phyloP scores from a whole-genome alignment of 208 protist genomes.

The Leishmania arabica region DNA sequence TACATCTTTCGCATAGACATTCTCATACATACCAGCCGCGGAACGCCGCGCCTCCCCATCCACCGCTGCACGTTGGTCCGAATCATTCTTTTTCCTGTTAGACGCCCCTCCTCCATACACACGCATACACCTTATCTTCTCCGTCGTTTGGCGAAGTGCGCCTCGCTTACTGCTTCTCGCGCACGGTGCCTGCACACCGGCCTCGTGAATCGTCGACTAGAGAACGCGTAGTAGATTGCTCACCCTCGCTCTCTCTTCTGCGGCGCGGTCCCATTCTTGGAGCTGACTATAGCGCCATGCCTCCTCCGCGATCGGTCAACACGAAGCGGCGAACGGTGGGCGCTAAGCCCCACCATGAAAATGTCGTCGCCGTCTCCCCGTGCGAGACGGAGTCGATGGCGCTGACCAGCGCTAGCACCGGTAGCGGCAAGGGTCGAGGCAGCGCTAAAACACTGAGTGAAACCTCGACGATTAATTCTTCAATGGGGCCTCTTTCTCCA shows the following conservation, averaged over 20 bases:
- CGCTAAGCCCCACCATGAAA: neutral
- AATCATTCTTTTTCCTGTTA: neutral
- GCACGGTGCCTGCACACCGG: neutral
- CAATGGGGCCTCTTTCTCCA: neutral
- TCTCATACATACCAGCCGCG: neutral
- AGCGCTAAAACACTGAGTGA: neutral
- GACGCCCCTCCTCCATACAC: neutral
- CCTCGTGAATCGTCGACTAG: neutral
- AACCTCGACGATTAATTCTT: neutral
- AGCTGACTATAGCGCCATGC: neutral
- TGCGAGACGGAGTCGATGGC: constrained; percentile 20
- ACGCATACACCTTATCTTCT: neutral
- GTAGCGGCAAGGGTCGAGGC: constrained; percentile 1
- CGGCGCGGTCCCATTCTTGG: neutral
- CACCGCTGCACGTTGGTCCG: neutral
- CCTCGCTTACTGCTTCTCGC: neutral
- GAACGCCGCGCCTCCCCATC: neutral
- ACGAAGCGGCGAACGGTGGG: neutral
- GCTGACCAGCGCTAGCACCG: constrained; percentile 14
- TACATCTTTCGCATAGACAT: constrained; percentile 1
- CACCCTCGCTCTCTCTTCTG: neutral
- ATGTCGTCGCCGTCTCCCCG: neutral
- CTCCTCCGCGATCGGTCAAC: neutral
- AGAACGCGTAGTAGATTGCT: neutral
- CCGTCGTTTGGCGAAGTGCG: neutral